Evolutionary conservation across 2,329 filamentous ascomycete genomes (phyloP), one percentile per base, ranked within the genome.

Genomic region (Dactylellina cionopaga): DNA sequence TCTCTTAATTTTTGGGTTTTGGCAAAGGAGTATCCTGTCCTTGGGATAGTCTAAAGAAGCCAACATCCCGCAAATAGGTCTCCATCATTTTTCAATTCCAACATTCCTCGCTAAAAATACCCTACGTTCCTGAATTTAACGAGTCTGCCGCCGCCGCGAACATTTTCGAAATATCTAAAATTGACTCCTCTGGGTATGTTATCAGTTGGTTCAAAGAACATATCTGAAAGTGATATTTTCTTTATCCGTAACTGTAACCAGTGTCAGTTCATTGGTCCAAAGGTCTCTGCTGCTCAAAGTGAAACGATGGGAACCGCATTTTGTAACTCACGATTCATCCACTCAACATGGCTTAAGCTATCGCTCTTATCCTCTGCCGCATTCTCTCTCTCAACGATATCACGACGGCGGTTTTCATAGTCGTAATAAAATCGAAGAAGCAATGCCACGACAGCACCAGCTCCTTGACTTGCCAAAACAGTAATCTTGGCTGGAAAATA

Each of bases 161-260:
- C 31, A 13, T 33, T 13, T 33, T 33, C 6, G 5, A 33, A 6
- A 13, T 33, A 6, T 6, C 3, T 43, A 43, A n/a, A 19, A 43
- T 19, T 5, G 7, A 19, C 9, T 11, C 15, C 15, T 39, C 15
- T 4, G 7, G 15, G 22, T n/a, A 39, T 39, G 4, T 39, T 15
- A 4, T n/a, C n/a, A n/a, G 39, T 39, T 15, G 3, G 10, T 15
- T 54, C 11, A 71, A 15, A 71, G 33, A 0, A 80, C 80, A 75
- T 88, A 88, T 51, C 84, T 81, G 77, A 88, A 88, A 17, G 81
- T 82, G 76, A 82, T 83, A 75, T 88, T 88, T 79, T 88, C 83
- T 76, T 78, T 82, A 70, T 88, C 86, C 5, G 86, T 88, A 80
- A 85, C 79, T 79, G 75, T 37, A 19, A 33, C 33, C 15, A 9